Evolutionary conservation across 1,284 basidiomycete genomes (phyloP).

Genomic region (Apiotrichum akiyoshidainum): DNA sequence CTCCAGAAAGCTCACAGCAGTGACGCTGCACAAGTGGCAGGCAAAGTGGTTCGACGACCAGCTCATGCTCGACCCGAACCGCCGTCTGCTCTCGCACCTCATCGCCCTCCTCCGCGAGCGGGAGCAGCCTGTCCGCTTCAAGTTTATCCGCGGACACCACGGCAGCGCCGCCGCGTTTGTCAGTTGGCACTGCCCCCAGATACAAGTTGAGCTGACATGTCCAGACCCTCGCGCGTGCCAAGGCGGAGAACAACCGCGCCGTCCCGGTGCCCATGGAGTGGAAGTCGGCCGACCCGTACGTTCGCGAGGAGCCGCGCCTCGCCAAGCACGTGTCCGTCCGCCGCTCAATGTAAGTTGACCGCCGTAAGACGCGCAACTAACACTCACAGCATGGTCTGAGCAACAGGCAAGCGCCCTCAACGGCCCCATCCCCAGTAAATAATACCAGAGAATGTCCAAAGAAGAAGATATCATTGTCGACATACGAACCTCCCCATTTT

Average conservation of each 20-base stretch:
- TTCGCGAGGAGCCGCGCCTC: neutral
- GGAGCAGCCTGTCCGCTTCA: neutral
- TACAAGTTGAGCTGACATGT: neutral
- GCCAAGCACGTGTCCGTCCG: conserved; percentile 2
- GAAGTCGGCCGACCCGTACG: neutral
- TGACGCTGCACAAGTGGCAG: neutral
- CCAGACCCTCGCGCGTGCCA: neutral
- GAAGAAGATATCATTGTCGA: too few relatives aligned
- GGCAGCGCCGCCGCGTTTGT: neutral
- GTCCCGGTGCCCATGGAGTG: neutral
- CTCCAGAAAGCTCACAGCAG: neutral
- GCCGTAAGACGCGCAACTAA: neutral
- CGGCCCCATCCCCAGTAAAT: too few relatives aligned
- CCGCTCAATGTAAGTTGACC: neutral
- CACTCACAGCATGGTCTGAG: neutral
- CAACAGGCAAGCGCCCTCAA: too few relatives aligned
- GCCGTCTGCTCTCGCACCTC: neutral
- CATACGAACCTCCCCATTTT: too few relatives aligned
- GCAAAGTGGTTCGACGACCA: neutral
- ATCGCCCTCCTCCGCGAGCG: conserved; percentile 3
- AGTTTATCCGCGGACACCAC: conserved; percentile 1
- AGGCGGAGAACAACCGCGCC: too few relatives aligned
- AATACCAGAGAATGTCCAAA: too few relatives aligned
- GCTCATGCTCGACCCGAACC: neutral
- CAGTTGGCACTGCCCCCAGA: neutral